Conservation (phyloP, 495 filamentous ascomycete species). For the Xylaria intraflava region DNA sequence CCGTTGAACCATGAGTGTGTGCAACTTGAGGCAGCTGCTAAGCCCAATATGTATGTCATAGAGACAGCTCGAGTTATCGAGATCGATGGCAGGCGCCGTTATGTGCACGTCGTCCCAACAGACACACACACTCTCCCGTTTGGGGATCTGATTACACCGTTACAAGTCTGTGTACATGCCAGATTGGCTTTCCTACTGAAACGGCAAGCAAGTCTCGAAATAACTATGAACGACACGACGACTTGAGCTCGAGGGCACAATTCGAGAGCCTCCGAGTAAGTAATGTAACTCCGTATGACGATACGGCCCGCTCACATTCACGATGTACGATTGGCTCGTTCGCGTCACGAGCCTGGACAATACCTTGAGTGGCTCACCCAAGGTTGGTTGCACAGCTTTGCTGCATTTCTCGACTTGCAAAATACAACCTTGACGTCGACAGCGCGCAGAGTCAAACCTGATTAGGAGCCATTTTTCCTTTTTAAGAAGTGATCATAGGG, state of each 20-base stretch:
- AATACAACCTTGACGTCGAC: constrained; percentile 11
- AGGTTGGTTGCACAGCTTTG: constrained; percentile 12
- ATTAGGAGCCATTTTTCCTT: constrained; percentile 9
- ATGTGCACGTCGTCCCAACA: not conserved
- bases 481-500: constrained; percentile 11
- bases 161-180: not conserved
- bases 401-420: constrained; percentile 2
- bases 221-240: not conserved
- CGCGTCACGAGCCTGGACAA: constrained; percentile 14
- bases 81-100: constrained; percentile 4
- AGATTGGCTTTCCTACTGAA: not conserved
- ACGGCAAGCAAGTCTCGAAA: not conserved
- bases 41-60: not conserved
- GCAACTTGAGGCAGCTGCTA: constrained; percentile 7
- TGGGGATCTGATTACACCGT: not conserved
- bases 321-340: constrained; percentile 5
- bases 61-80: not conserved
- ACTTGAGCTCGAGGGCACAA: not conserved
- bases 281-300: constrained; percentile 13
- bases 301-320: constrained; percentile 4
- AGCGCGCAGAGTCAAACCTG: constrained; percentile 4
- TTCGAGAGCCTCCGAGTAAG: constrained; percentile 10
- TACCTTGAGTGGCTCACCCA: constrained; percentile 5
- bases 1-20: constrained; percentile 9
- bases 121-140: not conserved